Evolutionary conservation across 2,329 filamentous ascomycete species (phyloP).

Genomic region (Colletotrichum destructivum): DNA sequence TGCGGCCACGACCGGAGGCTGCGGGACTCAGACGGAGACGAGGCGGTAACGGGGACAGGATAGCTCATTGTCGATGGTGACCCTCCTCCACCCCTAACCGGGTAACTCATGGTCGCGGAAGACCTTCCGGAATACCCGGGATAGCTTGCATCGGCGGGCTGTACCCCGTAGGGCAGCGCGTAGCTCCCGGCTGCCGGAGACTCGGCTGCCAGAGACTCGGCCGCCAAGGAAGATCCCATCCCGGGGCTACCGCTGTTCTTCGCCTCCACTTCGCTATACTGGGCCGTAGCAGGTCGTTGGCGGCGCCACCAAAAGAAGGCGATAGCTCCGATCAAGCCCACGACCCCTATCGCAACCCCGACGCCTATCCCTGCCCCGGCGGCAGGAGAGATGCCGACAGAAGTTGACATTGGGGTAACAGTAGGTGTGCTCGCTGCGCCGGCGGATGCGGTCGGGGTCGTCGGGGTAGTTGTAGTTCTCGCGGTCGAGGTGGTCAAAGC

Average conservation of each 20-base stretch:
- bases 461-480: neutral
- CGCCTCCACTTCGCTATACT: slow-evolving; percentile 37
- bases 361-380: slow-evolving; percentile 52
- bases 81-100: slow-evolving; percentile 4
- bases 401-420: slow-evolving; percentile 8
- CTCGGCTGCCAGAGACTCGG: slow-evolving; percentile 18
- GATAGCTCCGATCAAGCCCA: slow-evolving; percentile 45
- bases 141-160: slow-evolving; percentile 4
- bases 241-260: slow-evolving; percentile 27
- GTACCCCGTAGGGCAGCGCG: slow-evolving; percentile 20
- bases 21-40: slow-evolving; percentile 2
- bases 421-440: slow-evolving; percentile 17
- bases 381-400: slow-evolving; percentile 47
- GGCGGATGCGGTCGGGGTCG: slow-evolving; percentile 14
- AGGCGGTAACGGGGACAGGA: neutral
- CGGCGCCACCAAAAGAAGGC: slow-evolving; percentile 50
- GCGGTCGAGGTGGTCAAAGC: slow-evolving; percentile 27
- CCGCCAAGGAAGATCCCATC: slow-evolving; percentile 18
- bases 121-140: neutral
- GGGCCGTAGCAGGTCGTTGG: slow-evolving; percentile 22
- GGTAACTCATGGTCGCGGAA: slow-evolving; percentile 10
- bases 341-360: slow-evolving; percentile 47
- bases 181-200: slow-evolving; percentile 27
- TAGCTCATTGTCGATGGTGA: slow-evolving; percentile 10
- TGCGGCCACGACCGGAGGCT: slow-evolving; percentile 18